phyloP scores from a whole-genome alignment of 2,329 filamentous ascomycete species.

The Pyrenophora teres region DNA sequence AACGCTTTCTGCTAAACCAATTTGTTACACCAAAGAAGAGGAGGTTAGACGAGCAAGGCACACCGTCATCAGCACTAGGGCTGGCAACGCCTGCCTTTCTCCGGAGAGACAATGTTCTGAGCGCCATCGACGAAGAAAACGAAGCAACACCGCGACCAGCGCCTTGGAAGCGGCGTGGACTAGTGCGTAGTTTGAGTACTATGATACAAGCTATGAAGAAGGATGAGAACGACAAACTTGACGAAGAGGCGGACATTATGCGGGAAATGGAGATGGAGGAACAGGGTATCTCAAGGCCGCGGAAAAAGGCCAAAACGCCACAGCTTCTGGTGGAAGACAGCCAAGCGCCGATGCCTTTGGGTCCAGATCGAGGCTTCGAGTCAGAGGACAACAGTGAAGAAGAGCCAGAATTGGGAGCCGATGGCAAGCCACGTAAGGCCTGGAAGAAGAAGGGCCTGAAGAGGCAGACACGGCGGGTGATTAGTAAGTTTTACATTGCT shows the following conservation, averaged over 20 bases:
- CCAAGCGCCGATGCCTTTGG: conserved; percentile 52
- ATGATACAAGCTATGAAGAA: conserved; percentile 73
- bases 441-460: conserved; percentile 88
- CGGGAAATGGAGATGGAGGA: conserved; percentile 67
- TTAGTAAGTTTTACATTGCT: conserved; percentile 49
- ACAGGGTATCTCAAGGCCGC: conserved; percentile 27
- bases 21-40: conserved; percentile 65
- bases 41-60: conserved; percentile 48
- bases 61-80: conserved; percentile 41
- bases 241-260: conserved; percentile 75
- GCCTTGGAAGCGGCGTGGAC: conserved; percentile 51
- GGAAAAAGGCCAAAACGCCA: conserved; percentile 31
- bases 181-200: conserved; percentile 73
- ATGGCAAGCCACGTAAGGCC: conserved; percentile 63
- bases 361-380: conserved; percentile 49
- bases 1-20: conserved; percentile 64
- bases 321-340: conserved; percentile 51
- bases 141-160: conserved; percentile 41
- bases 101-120: conserved; percentile 57
- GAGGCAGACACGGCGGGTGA: conserved; percentile 71
- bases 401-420: conserved; percentile 52
- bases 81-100: conserved; percentile 76
- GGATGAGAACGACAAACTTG: conserved; percentile 57
- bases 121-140: conserved; percentile 61
- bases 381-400: conserved; percentile 66